phyloP scores from a whole-genome alignment of 306 rosid species.

The Fragaria vesca region DNA sequence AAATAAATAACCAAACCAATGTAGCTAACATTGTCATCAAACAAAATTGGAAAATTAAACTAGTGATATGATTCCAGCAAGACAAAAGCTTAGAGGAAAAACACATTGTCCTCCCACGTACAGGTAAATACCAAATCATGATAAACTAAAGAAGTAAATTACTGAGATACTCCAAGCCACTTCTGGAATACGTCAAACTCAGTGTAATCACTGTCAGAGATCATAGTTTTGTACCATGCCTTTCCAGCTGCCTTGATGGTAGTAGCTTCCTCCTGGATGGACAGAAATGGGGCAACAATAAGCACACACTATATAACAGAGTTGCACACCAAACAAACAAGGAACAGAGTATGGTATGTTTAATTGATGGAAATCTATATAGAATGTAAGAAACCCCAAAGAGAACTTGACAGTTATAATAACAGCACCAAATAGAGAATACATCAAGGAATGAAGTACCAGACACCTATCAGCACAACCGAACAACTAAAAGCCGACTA shows the following conservation, averaged over 20 bases:
- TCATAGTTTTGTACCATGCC: conserved; percentile 41
- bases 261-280: conserved; percentile 31
- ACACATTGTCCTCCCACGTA: conserved; percentile 14
- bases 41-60: conserved; percentile 13
- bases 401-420: neutral
- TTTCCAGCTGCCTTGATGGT: conserved; percentile 39
- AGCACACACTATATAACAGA: neutral
- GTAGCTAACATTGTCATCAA: neutral
- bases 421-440: neutral
- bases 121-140: conserved; percentile 19
- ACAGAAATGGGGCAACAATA: neutral
- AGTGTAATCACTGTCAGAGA: conserved; percentile 43
- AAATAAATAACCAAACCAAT: conserved; percentile 17
- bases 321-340: neutral
- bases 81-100: neutral
- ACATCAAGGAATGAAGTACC: too few relatives aligned
- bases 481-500: neutral
- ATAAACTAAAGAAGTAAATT: neutral
- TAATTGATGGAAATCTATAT: neutral
- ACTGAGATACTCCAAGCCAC: conserved; percentile 40
- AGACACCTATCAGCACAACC: neutral
- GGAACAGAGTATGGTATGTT: neutral
- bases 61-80: conserved; percentile 18
- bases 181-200: conserved; percentile 42
- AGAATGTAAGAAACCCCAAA: too few relatives aligned